Conservation (phyloP, 2,329 filamentous ascomycete species). For the Colletotrichum cuscutae region DNA sequence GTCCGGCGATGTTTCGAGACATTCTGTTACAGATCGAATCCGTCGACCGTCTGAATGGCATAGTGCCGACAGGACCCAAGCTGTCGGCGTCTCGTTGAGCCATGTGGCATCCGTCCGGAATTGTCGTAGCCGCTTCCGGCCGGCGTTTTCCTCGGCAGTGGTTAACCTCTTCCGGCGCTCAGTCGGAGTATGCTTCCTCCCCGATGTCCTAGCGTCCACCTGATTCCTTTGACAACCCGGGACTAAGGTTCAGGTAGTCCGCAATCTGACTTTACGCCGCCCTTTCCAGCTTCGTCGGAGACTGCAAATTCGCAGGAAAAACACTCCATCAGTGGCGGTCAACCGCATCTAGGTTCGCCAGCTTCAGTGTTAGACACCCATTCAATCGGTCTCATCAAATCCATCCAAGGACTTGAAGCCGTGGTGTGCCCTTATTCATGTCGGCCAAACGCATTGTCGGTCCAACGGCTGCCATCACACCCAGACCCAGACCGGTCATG, state of each 20-base stretch:
- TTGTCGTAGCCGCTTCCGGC: slow-evolving; percentile 10
- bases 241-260: slow-evolving; percentile 2
- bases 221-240: slow-evolving; percentile 14
- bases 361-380: not conserved
- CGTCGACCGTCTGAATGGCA: not conserved
- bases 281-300: not conserved
- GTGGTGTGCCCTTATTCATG: not conserved
- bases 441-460: slow-evolving; percentile 38
- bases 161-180: slow-evolving; percentile 26
- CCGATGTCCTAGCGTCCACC: slow-evolving; percentile 16
- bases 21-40: slow-evolving; percentile 1
- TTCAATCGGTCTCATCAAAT: not conserved
- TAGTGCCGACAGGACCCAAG: not conserved
- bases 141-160: not conserved
- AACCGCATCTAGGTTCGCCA: not conserved
- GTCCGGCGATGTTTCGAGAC: slow-evolving; percentile 28
- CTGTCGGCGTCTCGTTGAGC: slow-evolving; percentile 1
- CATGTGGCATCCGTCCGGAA: slow-evolving; percentile 32
- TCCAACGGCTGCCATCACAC: slow-evolving; percentile 41
- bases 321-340: slow-evolving; percentile 22
- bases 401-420: not conserved
- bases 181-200: slow-evolving; percentile 2
- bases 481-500: slow-evolving; percentile 42
- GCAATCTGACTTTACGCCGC: not conserved
- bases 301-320: not conserved